Evolutionary conservation across 495 filamentous ascomycete genomes (phyloP).

Genomic region (Echria macrotheca): DNA sequence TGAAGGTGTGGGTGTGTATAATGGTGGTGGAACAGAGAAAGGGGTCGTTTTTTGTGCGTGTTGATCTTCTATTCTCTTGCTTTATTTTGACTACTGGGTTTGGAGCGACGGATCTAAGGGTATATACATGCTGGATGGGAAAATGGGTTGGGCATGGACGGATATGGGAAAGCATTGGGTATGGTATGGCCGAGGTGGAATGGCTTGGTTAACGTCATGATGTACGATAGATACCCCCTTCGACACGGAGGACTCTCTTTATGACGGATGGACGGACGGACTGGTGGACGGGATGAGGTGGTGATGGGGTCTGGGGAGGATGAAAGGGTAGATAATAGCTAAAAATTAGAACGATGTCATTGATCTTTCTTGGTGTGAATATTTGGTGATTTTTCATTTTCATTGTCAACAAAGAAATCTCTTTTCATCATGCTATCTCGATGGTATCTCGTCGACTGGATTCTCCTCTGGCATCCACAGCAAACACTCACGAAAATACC

Average conservation of each 20-base stretch:
- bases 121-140: too few species aligned
- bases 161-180: neutral
- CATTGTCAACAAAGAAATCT: too few species aligned
- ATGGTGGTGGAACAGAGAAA: too few species aligned
- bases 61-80: neutral
- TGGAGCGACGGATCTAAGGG: neutral
- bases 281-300: neutral
- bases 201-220: slow-evolving; percentile 4
- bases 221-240: slow-evolving; percentile 24
- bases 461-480: too few species aligned
- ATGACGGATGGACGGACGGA: slow-evolving; percentile 5
- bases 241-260: neutral
- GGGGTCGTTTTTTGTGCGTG: neutral
- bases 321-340: neutral
- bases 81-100: neutral
- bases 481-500: too few species aligned
- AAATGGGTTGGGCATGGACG: neutral
- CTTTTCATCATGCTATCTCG: too few species aligned
- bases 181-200: neutral
- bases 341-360: too few species aligned
- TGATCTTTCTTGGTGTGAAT: too few species aligned
- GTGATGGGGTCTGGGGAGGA: neutral
- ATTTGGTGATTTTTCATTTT: too few species aligned
- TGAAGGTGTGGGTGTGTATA: too few species aligned
- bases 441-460: too few species aligned